Conservation (phyloP, 225 moss, liverwort and hornwort species). For the Rhytidiadelphus loreus region DNA sequence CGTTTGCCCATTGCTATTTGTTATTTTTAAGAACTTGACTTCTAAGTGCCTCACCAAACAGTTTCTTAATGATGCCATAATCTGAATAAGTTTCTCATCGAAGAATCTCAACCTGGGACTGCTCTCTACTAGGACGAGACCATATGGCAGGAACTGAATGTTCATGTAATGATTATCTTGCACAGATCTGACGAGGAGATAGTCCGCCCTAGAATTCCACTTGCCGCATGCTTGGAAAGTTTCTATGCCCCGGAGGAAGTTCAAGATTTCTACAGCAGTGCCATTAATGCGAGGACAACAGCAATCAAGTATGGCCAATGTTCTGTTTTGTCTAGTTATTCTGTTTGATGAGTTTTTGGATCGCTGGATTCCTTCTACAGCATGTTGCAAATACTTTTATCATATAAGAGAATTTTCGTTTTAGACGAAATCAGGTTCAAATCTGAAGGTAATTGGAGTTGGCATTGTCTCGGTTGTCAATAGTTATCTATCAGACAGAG, state of each 20-base stretch:
- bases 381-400: background rate
- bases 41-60: background rate
- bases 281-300: constrained; percentile 87
- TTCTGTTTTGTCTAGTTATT: background rate
- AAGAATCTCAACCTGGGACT: background rate
- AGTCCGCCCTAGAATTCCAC: constrained; percentile 85
- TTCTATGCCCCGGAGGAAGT: constrained; percentile 94
- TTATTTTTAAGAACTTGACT: background rate
- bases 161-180: background rate
- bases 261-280: constrained; percentile 94
- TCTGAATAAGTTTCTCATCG: background rate
- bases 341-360: background rate
- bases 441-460: background rate
- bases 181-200: constrained; percentile 83
- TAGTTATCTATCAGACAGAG: background rate
- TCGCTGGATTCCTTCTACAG: background rate
- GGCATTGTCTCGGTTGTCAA: background rate
- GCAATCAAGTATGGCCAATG: constrained; percentile 69
- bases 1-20: background rate
- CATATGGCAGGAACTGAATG: background rate
- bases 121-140: background rate
- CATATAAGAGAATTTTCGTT: background rate
- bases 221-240: constrained; percentile 81
- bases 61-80: background rate
- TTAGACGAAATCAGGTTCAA: background rate